A percentile compares a stretch with the other conserved stretches of the same genome.
These are phyloP conservation scores for Leccinum ponderosum DNA, from an alignment of 1,284 basidiomycete species.

Conservation along the genomic window DNA sequence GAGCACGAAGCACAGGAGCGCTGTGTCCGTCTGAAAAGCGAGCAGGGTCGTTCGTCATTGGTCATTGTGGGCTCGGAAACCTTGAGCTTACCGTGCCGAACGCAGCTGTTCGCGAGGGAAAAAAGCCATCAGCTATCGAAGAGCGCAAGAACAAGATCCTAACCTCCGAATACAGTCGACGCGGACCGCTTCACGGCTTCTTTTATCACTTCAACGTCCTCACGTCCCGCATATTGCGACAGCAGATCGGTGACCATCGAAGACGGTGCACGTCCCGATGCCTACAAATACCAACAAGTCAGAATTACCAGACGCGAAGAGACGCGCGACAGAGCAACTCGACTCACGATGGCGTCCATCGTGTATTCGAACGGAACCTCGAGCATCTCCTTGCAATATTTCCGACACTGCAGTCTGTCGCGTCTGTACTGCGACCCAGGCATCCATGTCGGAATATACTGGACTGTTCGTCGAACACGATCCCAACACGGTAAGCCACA, in stretches of 20 bases:
- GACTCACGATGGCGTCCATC: not conserved
- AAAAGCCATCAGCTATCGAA: not conserved
- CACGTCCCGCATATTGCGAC: not conserved
- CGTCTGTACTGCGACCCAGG: constrained; percentile 5
- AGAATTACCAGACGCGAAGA: not conserved
- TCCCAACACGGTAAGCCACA: not conserved
- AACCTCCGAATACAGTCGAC: constrained; percentile 5
- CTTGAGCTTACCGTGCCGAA: constrained; percentile 1
- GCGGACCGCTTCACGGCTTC: constrained; percentile 1
- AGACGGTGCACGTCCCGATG: constrained; percentile 1
- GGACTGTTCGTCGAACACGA: not conserved
- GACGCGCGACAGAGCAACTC: not conserved
- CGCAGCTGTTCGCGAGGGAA: not conserved
- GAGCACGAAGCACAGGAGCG: constrained; percentile 2
- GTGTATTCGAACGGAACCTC: constrained; percentile 7
- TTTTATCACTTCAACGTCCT: not conserved
- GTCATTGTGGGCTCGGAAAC: not conserved
- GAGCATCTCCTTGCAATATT: constrained; percentile 7
- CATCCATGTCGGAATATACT: constrained; percentile 10
- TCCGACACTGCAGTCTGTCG: not conserved
- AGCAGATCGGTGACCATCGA: constrained; percentile 4
- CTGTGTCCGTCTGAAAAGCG: not conserved
- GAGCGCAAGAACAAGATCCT: not conserved
- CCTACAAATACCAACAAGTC: not conserved
- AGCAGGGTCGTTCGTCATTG: not conserved